Evolutionary conservation across 345 rosid genomes (phyloP).

Genomic region (Camelina neglecta): DNA sequence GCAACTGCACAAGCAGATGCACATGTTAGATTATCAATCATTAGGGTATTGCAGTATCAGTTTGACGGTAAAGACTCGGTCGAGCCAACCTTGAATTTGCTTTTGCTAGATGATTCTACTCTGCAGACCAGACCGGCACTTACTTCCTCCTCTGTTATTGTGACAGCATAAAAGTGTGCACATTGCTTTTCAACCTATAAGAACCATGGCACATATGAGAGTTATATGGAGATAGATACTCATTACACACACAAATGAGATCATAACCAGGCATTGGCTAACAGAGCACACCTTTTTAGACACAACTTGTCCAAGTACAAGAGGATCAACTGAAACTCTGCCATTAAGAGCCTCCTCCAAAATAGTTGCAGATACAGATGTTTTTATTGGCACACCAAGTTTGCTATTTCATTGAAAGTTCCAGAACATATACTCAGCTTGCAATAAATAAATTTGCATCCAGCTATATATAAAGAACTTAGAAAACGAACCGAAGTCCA

Average conservation of each 20-base stretch:
- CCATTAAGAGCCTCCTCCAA: constrained; percentile 99
- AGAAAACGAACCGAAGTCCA: constrained; percentile 7
- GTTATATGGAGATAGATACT: constrained; percentile 28
- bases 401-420: constrained; percentile 57
- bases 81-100: constrained; percentile 90
- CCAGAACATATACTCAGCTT: constrained; percentile 18
- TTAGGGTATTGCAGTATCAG: constrained; percentile 9
- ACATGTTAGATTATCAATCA: constrained; percentile 15
- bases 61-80: constrained; percentile 13
- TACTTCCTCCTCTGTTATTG: constrained; percentile 89
- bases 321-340: constrained; percentile 63
- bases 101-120: constrained; percentile 91
- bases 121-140: constrained; percentile 86
- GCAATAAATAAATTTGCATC: background rate
- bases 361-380: constrained; percentile 91
- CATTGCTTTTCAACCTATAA: constrained; percentile 98
- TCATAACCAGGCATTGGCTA: constrained; percentile 22
- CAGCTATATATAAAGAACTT: background rate
- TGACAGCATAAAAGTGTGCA: constrained; percentile 95
- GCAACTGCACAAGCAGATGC: constrained; percentile 65
- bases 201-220: constrained; percentile 30
- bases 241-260: constrained; percentile 21
- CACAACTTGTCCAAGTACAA: constrained; percentile 66
- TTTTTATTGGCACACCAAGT: constrained; percentile 99
- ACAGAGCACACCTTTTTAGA: constrained; percentile 67